These are phyloP conservation scores for Eustoma russellianum DNA, from an alignment of 257 asterid genomes.

Conservation along the genomic window DNA sequence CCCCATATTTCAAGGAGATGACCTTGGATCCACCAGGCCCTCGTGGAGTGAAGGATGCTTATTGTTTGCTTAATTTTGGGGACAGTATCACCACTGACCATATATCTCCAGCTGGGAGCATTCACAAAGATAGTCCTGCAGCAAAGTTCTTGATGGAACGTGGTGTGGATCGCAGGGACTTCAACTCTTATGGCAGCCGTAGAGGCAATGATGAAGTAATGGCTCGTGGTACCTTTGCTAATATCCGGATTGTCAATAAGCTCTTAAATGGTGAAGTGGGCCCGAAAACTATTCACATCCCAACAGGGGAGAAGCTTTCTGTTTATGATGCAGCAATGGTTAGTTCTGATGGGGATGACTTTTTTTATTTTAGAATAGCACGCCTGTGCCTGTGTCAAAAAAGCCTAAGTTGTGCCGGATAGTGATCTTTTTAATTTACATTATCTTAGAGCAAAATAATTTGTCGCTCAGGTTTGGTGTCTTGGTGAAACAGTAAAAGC, in stretches of 20 bases:
- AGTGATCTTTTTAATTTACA: too few relatives aligned
- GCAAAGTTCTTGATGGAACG: constrained; percentile 68
- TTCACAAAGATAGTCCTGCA: constrained; percentile 92
- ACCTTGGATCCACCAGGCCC: constrained; percentile 96
- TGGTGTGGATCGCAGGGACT: constrained; percentile 78
- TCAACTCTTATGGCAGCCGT: constrained; percentile 94
- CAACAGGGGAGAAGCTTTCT: constrained; percentile 68
- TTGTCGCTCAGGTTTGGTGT: too few relatives aligned
- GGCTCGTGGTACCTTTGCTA: constrained; percentile 97
- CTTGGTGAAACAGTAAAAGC: too few relatives aligned
- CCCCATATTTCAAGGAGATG: constrained; percentile 88
- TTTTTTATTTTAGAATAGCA: not conserved
- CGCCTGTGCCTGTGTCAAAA: too few relatives aligned
- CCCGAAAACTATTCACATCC: constrained; percentile 82
- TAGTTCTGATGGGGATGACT: constrained; percentile 4
- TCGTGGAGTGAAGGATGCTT: constrained; percentile 86
- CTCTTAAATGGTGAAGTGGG: constrained; percentile 90
- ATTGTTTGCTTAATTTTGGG: constrained; percentile 85
- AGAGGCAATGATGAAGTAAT: constrained; percentile 96
- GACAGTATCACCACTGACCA: constrained; percentile 95
- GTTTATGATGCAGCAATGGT: constrained; percentile 96
- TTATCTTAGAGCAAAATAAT: too few relatives aligned
- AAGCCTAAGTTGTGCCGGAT: too few relatives aligned
- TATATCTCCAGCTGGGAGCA: constrained; percentile 95
- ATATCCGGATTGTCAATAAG: constrained; percentile 84